A percentile compares a stretch with the other conserved stretches of the same genome.
Conservation (phyloP, 2,329 filamentous ascomycete species). For the Teratosphaeria gauchensis region DNA sequence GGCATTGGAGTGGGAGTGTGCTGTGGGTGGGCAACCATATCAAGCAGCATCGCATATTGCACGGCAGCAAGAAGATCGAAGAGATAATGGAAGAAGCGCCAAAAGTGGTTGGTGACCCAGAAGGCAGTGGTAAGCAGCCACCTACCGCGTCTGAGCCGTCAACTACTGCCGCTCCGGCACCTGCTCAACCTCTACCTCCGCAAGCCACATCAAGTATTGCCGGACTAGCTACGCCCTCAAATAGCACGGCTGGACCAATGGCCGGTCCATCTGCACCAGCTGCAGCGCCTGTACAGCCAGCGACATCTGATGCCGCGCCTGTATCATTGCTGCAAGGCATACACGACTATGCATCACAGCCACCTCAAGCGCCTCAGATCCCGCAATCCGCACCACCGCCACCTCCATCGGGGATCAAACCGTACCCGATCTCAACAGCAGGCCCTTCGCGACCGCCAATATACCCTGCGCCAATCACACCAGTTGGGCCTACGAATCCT, state of each 20-base stretch:
- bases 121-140: constrained; percentile 1
- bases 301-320: constrained; percentile 13
- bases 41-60: constrained; percentile 41
- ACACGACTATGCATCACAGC: constrained; percentile 30
- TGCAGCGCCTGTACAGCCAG: constrained; percentile 8
- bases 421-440: background rate
- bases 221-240: background rate
- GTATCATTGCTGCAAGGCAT: constrained; percentile 35
- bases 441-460: background rate
- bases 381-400: constrained; percentile 6
- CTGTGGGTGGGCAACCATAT: constrained; percentile 70
- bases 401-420: background rate
- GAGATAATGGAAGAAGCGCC: constrained; percentile 17
- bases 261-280: background rate
- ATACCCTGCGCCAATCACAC: background rate
- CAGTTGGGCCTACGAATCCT: background rate
- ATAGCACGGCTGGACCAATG: background rate
- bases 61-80: constrained; percentile 19
- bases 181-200: constrained; percentile 1
- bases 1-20: constrained; percentile 86
- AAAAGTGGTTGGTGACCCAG: constrained; percentile 1
- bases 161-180: background rate
- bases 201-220: constrained; percentile 3
- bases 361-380: constrained; percentile 15
- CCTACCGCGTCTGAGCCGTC: background rate